Evolutionary conservation across 352 stramenopile species (phyloP).

Genomic region (Phytophthora multivora): DNA sequence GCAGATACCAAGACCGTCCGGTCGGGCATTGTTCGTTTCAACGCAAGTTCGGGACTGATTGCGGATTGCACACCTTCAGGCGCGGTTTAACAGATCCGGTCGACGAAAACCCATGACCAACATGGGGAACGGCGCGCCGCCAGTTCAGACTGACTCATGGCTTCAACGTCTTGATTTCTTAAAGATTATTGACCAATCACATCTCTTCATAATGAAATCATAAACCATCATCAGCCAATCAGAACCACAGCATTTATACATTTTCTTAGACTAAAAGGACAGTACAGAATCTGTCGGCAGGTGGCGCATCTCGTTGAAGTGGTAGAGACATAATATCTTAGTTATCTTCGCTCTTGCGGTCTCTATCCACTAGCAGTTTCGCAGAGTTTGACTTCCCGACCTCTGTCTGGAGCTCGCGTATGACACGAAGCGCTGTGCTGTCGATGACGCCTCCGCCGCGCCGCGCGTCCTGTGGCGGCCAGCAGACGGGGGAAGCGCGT

Average conservation of each 20-base stretch:
- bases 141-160: background rate
- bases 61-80: slow-evolving; percentile 5
- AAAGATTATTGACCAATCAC: slow-evolving; percentile 7
- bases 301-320: slow-evolving; percentile 20
- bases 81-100: slow-evolving; percentile 3
- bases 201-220: background rate
- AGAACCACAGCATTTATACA: background rate
- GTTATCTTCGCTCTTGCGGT: background rate
- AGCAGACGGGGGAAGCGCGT: slow-evolving; percentile 43
- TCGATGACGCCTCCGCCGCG: slow-evolving; percentile 18
- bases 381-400: background rate
- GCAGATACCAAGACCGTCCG: background rate
- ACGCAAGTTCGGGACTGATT: slow-evolving; percentile 13
- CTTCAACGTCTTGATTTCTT: slow-evolving; percentile 16
- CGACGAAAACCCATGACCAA: slow-evolving; percentile 3
- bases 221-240: slow-evolving; percentile 12
- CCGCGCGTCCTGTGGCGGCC: slow-evolving; percentile 34
- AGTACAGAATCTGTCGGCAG: no score
- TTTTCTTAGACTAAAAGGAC: no score
- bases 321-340: slow-evolving; percentile 12
- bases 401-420: slow-evolving; percentile 1
- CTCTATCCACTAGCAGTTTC: slow-evolving; percentile 13
- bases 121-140: slow-evolving; percentile 1
- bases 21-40: slow-evolving; percentile 3
- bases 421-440: background rate